phyloP scores from a whole-genome alignment of 495 filamentous ascomycete genomes.

The Aspergillus steynii region DNA sequence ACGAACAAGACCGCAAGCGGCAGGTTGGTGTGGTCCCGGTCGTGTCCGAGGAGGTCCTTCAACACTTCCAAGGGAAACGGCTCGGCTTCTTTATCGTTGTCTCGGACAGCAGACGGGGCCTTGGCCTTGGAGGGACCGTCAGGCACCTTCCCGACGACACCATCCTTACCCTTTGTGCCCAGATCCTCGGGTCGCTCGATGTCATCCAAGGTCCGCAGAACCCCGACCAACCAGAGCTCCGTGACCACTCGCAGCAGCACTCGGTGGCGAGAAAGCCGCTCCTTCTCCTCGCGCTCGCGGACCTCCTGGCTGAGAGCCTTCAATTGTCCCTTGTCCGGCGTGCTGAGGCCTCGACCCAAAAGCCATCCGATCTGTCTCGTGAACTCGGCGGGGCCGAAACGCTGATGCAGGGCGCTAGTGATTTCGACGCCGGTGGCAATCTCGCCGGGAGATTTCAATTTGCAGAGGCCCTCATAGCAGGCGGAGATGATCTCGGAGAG shows the following conservation, averaged over 20 bases:
- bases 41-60: conserved; percentile 92
- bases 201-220: conserved; percentile 86
- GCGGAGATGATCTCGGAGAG: conserved; percentile 98
- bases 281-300: conserved; percentile 93
- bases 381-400: conserved; percentile 89
- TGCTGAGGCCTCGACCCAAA: conserved; percentile 86
- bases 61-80: conserved; percentile 95
- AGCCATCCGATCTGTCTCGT: conserved; percentile 91
- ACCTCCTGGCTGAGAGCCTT: conserved; percentile 78
- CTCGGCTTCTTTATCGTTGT: conserved; percentile 57
- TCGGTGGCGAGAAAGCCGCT: conserved; percentile 82
- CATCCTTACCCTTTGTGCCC: conserved; percentile 65
- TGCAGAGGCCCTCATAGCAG: conserved; percentile 92
- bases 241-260: conserved; percentile 86
- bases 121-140: conserved; percentile 54
- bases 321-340: conserved; percentile 82
- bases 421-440: conserved; percentile 91
- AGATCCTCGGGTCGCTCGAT: conserved; percentile 82
- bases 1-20: conserved; percentile 91
- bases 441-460: conserved; percentile 84
- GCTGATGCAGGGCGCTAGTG: conserved; percentile 90
- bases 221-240: conserved; percentile 93
- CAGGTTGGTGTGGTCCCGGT: conserved; percentile 88
- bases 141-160: conserved; percentile 51
- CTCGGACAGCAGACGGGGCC: conserved; percentile 25